Percentiles rank a stretch among this genome's conserved stretches.
These are phyloP conservation scores for Passalora sequoiae DNA, from an alignment of 2,329 filamentous ascomycete genomes.

Conservation along the genomic window DNA sequence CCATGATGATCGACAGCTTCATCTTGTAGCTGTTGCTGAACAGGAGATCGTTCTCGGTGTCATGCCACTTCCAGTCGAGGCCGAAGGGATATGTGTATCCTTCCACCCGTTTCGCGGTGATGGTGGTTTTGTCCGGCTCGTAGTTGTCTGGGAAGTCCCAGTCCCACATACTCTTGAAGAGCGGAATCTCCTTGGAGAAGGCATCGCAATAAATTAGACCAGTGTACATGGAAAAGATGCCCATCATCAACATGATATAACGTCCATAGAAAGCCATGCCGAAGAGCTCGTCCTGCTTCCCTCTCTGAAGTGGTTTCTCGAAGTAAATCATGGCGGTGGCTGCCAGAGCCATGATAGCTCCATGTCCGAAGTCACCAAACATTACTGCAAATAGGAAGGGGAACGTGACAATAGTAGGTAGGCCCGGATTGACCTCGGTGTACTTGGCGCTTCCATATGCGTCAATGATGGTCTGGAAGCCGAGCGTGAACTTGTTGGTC, in stretches of 20 bases:
- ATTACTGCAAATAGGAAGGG: constrained; percentile 99
- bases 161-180: constrained; percentile 87
- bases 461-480: constrained; percentile 98
- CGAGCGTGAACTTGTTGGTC: constrained; percentile 97
- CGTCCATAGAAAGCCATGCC: constrained; percentile 98
- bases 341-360: constrained; percentile 77
- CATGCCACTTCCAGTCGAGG: constrained; percentile 94
- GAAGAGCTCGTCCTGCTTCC: constrained; percentile 95
- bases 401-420: constrained; percentile 94
- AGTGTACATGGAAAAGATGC: constrained; percentile 92
- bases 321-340: constrained; percentile 93
- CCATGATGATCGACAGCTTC: constrained; percentile 97
- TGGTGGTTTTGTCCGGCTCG: constrained; percentile 41
- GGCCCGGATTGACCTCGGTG: constrained; percentile 90
- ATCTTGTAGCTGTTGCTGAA: constrained; percentile 99
- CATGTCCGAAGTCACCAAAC: constrained; percentile 98
- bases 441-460: constrained; percentile 98
- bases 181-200: constrained; percentile 86
- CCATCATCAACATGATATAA: constrained; percentile 98
- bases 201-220: constrained; percentile 96
- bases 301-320: constrained; percentile 73
- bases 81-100: constrained; percentile 92
- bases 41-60: constrained; percentile 86
- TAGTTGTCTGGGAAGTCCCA: constrained; percentile 64
- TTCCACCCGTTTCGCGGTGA: constrained; percentile 60